phyloP scores from a whole-genome alignment of 257 asterid genomes.

The Buddleja alternifolia region DNA sequence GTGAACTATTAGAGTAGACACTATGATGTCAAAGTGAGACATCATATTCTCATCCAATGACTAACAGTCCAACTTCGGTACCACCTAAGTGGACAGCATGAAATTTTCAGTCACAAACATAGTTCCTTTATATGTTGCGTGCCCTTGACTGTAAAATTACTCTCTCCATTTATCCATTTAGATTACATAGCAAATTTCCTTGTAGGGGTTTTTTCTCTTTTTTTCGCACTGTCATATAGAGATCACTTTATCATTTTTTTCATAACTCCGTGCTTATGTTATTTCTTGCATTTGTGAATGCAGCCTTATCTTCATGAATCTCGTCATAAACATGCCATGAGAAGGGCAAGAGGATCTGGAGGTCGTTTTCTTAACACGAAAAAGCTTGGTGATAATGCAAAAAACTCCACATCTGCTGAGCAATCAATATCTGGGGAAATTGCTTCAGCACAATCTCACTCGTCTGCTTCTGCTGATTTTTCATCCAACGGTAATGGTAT shows the following conservation, averaged over 20 bases:
- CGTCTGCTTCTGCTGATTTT: slow-evolving; percentile 49
- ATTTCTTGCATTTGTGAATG: slow-evolving; percentile 10
- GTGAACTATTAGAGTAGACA: too few species aligned
- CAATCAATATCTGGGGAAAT: slow-evolving; percentile 37
- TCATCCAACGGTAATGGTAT: slow-evolving; percentile 35
- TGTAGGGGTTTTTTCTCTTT: too few species aligned
- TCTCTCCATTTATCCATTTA: background rate
- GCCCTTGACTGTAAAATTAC: background rate
- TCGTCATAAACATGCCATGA: slow-evolving; percentile 78
- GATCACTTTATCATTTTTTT: background rate
- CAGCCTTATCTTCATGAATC: slow-evolving; percentile 93
- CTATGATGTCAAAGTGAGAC: too few species aligned
- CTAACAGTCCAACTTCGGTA: too few species aligned
- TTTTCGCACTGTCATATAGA: too few species aligned
- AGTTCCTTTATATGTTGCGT: background rate
- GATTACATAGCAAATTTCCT: background rate
- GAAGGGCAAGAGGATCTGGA: slow-evolving; percentile 79
- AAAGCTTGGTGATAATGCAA: slow-evolving; percentile 36
- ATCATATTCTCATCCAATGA: too few species aligned
- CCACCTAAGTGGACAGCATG: too few species aligned
- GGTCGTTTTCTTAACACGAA: slow-evolving; percentile 86
- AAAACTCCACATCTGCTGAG: slow-evolving; percentile 34
- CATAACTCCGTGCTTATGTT: slow-evolving; percentile 7
- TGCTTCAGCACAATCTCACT: slow-evolving; percentile 41
- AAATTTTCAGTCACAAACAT: background rate